These are phyloP conservation scores for Neonectria neomacrospora DNA, from an alignment of 2,329 filamentous ascomycete species.

Conservation along the genomic window DNA sequence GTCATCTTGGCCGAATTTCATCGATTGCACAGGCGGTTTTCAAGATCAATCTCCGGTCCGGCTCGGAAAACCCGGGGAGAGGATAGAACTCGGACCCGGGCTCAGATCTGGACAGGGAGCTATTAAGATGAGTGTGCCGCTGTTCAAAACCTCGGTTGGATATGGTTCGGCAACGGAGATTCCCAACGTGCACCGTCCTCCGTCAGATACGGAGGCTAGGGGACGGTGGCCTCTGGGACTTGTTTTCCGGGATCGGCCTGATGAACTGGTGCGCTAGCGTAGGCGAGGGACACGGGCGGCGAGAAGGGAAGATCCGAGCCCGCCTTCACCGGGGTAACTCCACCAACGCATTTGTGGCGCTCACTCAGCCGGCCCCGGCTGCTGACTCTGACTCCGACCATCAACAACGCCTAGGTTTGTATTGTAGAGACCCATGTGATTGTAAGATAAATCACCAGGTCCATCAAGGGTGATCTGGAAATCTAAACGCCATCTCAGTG, in stretches of 20 bases:
- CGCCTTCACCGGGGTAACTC: constrained; percentile 11
- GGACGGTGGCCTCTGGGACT: not conserved
- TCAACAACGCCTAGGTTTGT: not conserved
- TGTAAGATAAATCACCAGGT: not conserved
- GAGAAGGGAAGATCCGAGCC: constrained; percentile 23
- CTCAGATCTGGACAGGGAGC: too few relatives aligned
- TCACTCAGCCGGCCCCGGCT: constrained; percentile 6
- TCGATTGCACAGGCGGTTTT: not conserved
- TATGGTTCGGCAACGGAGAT: not conserved
- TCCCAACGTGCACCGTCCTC: not conserved
- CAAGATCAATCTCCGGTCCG: not conserved
- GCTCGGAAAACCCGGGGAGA: not conserved
- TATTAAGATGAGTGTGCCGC: too few relatives aligned
- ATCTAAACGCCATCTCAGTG: not conserved
- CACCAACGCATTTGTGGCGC: constrained; percentile 13
- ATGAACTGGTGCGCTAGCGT: not conserved
- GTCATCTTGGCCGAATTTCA: not conserved
- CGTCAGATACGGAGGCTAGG: constrained; percentile 9
- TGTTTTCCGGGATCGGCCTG: not conserved
- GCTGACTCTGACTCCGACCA: not conserved
- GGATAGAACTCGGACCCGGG: not conserved
- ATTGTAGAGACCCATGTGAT: not conserved
- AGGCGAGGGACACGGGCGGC: not conserved
- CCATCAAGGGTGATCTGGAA: not conserved
- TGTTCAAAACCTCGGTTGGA: too few relatives aligned